Conservation (phyloP, 2,329 filamentous ascomycete genomes). For the Ophiocordyceps sinensis region DNA sequence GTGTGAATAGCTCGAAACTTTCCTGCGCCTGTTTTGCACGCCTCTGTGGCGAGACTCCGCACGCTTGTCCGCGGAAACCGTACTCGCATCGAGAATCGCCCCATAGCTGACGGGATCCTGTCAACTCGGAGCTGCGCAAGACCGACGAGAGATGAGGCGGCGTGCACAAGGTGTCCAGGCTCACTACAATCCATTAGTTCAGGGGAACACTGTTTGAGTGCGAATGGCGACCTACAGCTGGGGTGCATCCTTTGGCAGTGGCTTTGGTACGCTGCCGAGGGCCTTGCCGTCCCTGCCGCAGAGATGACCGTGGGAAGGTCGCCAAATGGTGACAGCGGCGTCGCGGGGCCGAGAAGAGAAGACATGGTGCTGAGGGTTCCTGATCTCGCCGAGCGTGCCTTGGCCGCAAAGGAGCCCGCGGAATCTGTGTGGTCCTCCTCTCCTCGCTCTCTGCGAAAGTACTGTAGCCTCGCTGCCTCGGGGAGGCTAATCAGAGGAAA, state of each 20-base stretch:
- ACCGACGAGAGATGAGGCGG: slow-evolving; percentile 2
- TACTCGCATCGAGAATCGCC: not conserved
- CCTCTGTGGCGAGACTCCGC: slow-evolving; percentile 10
- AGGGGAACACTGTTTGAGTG: not conserved
- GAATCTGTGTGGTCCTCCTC: slow-evolving; percentile 22
- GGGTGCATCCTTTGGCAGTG: not conserved
- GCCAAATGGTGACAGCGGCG: slow-evolving; percentile 10
- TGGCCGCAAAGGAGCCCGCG: slow-evolving; percentile 13
- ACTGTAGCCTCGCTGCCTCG: slow-evolving; percentile 20
- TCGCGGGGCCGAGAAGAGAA: slow-evolving; percentile 10
- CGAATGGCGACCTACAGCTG: not conserved
- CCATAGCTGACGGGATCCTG: not conserved
- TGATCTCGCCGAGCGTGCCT: slow-evolving; percentile 13
- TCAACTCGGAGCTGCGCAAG: not conserved
- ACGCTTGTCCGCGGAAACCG: slow-evolving; percentile 3
- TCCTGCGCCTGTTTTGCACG: slow-evolving; percentile 4
- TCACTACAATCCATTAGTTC: not conserved
- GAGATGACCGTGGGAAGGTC: slow-evolving; percentile 2
- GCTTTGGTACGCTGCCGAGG: slow-evolving; percentile 6
- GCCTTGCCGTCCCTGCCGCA: slow-evolving; percentile 2
- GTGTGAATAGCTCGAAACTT: slow-evolving; percentile 11
- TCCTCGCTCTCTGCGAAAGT: slow-evolving; percentile 16
- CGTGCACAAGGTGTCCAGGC: not conserved
- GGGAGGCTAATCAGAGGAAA: slow-evolving; percentile 23
- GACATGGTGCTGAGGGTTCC: slow-evolving; percentile 16